Base-by-base conservation (phyloP, 345 rosid genomes). In the Kernera saxatilis region DNA sequence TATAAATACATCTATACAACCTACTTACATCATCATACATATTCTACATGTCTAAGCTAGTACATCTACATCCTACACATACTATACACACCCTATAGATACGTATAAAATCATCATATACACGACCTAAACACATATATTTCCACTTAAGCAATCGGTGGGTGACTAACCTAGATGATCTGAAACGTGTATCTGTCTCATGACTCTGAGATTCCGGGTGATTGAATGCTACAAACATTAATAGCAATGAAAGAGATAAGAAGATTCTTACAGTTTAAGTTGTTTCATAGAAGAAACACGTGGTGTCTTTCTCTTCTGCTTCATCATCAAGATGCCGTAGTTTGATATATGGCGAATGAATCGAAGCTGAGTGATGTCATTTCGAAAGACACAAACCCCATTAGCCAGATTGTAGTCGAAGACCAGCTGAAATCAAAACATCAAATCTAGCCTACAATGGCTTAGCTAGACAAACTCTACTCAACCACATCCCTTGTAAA, bases 291-390 rank as follows among this genome's bases (percentile, higher is more conserved):
- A 50, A 69, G 66, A 29, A 52, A 41, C 56, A 23, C 56, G 36
- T 40, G 73, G 63, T 67, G 67, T 74, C 63, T 54, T 72, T 18
- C 86, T 68, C 76, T 73, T 57, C 12, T 69, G 67, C 67, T 75
- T 81, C 82, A 75, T 74, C 56, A 67, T 70, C 54, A 82, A 35
- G 67, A 43, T 57, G 67, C 61, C 73, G 72, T 40, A 74, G 51
- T 70, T 68, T 36, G 97, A 85, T 67, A 81, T 43, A 66, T 88
- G 96, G 45, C 97, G 83, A 6, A 85, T 72, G 67, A 93, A 88
- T 17, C 78, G 84, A 83, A 93, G 97, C 97, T 88, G 87, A 67
- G 70, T 3, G 39, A 8, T 14, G 27, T 17, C 6, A 29, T 29
- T 18, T n/a, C 48, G 52, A 26, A 56, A 56, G 27, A 56, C 62